Conservation (phyloP, 345 rosid genomes). For the Sonneratia caseolaris region DNA sequence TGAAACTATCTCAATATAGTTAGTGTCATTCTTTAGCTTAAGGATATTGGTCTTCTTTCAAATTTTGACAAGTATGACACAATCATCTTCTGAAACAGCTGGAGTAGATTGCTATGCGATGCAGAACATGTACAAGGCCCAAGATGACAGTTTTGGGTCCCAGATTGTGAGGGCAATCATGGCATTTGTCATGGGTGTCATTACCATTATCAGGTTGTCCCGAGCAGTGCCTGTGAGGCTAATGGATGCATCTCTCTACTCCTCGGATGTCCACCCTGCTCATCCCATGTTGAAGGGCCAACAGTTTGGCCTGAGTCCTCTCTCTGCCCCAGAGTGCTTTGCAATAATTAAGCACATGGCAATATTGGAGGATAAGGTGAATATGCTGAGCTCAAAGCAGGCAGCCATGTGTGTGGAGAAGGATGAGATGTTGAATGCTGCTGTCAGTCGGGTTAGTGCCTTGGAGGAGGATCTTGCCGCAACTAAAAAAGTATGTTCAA, state of each 20-base stretch:
- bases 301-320: conserved; percentile 20
- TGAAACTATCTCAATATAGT: neutral
- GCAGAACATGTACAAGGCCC: conserved; percentile 25
- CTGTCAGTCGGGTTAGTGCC: conserved; percentile 47
- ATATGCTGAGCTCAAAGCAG: conserved; percentile 42
- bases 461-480: conserved; percentile 77
- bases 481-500: conserved; percentile 55
- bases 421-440: conserved; percentile 69
- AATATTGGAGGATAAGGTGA: conserved; percentile 64
- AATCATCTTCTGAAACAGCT: conserved; percentile 6
- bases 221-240: conserved; percentile 62
- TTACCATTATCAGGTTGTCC: conserved; percentile 65
- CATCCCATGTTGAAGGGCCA: conserved; percentile 26
- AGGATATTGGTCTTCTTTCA: neutral
- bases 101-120: conserved; percentile 30
- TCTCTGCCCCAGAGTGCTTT: conserved; percentile 50
- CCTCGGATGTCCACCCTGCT: conserved; percentile 33
- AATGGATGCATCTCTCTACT: conserved; percentile 47
- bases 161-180: conserved; percentile 66
- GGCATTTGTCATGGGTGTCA: conserved; percentile 81
- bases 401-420: conserved; percentile 55
- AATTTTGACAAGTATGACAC: neutral
- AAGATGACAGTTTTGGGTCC: conserved; percentile 34
- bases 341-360: conserved; percentile 63
- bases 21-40: neutral